Evolutionary conservation across 2,329 filamentous ascomycete species (phyloP), one percentile per base, ranked within the genome.

Genomic region (Shiraia sp.): DNA sequence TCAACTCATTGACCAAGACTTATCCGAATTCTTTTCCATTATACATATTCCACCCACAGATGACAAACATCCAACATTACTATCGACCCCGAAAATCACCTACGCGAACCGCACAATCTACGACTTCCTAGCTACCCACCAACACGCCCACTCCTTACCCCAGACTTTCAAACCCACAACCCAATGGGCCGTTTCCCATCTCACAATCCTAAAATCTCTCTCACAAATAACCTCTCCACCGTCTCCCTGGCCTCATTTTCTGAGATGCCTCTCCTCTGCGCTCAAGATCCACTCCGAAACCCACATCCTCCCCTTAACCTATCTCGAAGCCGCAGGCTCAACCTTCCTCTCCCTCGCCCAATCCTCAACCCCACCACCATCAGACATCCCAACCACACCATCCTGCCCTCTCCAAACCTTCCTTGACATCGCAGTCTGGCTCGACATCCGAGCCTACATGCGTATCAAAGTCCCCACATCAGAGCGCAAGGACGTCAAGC

Each of bases 31-130:
- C 8, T 49, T 64, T 15, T 33, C 44, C 17, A 47, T 62, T 30
- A 61, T 56, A 45, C 47, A 61, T 44, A 49, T 51, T 3, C 32
- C 30, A 12, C 28, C n/a, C 31, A 42, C 37, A n/a, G 49, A 40
- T n/a, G 37, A 47, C 10, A 22, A 22, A 4, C 19, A 22, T 23
- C 22, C 32, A 28, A 15, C 31, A 17, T 13, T 40, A 8, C 16
- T 26, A 45, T 6, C 39, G 47, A 23, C 48, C 47, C 9, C 61
- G 13, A 58, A 53, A 40, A 46, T 63, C 4, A 59, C 51, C 19
- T 64, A 66, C 23, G 35, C 56, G 0, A 61, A 66, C 40, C 59
- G 58, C 36, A 36, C 40, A 16, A 56, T 63, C 17, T 49, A 51
- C 22, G 44, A 57, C 15, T 61, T 57, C 39, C 46, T 65, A 17